These are phyloP conservation scores for Penicillium canariense DNA, from an alignment of 495 filamentous ascomycete genomes.

Conservation along the genomic window DNA sequence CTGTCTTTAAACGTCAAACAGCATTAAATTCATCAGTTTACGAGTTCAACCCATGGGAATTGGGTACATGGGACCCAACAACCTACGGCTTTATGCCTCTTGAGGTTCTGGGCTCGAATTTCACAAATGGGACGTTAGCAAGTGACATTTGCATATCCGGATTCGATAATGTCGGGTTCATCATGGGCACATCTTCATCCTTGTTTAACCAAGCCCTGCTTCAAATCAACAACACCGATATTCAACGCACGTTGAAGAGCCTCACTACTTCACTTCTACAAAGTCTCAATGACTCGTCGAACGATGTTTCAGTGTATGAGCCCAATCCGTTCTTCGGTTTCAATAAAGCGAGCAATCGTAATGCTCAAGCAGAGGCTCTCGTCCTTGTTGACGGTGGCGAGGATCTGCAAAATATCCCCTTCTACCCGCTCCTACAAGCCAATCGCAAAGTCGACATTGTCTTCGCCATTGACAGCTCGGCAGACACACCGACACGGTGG, in stretches of 20 bases:
- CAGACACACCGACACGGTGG: constrained; percentile 72
- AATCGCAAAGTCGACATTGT: constrained; percentile 76
- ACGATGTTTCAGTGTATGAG: constrained; percentile 59
- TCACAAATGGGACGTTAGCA: neutral
- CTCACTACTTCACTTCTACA: neutral
- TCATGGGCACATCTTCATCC: constrained; percentile 42
- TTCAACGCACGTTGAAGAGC: neutral
- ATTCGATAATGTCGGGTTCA: constrained; percentile 52
- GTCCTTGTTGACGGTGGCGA: constrained; percentile 78
- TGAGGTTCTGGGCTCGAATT: constrained; percentile 61
- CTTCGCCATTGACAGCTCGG: constrained; percentile 83
- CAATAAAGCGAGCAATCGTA: constrained; percentile 49
- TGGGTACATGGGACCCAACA: constrained; percentile 79
- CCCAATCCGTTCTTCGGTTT: constrained; percentile 78
- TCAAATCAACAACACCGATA: neutral
- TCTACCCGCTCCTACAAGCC: constrained; percentile 80
- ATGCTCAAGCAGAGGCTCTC: constrained; percentile 49
- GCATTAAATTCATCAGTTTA: constrained; percentile 74
- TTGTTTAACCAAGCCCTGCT: constrained; percentile 1
- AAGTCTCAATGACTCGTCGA: neutral
- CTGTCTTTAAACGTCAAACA: constrained; percentile 70
- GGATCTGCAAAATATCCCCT: constrained; percentile 75
- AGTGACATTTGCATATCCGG: constrained; percentile 34
- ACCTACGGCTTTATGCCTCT: constrained; percentile 75
- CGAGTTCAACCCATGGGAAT: constrained; percentile 84